Percentiles rank a stretch among this genome's conserved stretches.
Conservation (phyloP, 352 stramenopile species). For the Globisporangium irregulare region DNA sequence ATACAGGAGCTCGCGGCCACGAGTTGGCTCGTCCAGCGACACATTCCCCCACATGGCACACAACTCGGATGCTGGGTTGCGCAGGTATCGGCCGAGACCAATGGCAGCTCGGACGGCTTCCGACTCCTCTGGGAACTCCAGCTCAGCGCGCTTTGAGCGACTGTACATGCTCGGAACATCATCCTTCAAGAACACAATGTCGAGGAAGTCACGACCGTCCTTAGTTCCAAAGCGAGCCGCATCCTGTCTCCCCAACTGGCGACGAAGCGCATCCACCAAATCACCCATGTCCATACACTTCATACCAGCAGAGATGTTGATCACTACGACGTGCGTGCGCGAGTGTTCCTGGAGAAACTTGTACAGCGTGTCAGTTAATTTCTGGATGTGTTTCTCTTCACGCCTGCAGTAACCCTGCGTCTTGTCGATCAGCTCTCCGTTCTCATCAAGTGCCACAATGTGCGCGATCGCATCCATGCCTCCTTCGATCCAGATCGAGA, state of each 20-base stretch:
- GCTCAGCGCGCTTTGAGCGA: conserved; percentile 76
- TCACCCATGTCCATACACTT: conserved; percentile 91
- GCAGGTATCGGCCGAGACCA: conserved; percentile 74
- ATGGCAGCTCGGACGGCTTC: conserved; percentile 78
- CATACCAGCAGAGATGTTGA: conserved; percentile 87
- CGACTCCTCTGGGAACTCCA: conserved; percentile 83
- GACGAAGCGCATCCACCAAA: conserved; percentile 78
- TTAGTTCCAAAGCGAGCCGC: conserved; percentile 67
- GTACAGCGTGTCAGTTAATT: conserved; percentile 69
- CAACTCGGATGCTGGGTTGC: conserved; percentile 82
- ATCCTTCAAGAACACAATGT: conserved; percentile 88
- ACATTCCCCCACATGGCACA: conserved; percentile 87
- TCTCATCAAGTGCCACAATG: conserved; percentile 83
- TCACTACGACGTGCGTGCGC: conserved; percentile 79
- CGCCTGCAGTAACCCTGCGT: conserved; percentile 81
- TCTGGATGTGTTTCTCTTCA: conserved; percentile 70
- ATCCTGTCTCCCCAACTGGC: conserved; percentile 68
- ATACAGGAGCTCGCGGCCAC: conserved; percentile 79
- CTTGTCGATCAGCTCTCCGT: conserved; percentile 85
- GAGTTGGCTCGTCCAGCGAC: conserved; percentile 69
- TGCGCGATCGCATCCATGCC: conserved; percentile 76
- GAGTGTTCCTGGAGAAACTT: conserved; percentile 84
- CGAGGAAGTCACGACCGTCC: conserved; percentile 80
- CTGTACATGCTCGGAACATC: conserved; percentile 89
- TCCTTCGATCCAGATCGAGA: conserved; percentile 87